A percentile compares a stretch with the other conserved stretches of the same genome.
Conservation (phyloP, 2,329 filamentous ascomycete species). For the Karstenula rhodostoma region DNA sequence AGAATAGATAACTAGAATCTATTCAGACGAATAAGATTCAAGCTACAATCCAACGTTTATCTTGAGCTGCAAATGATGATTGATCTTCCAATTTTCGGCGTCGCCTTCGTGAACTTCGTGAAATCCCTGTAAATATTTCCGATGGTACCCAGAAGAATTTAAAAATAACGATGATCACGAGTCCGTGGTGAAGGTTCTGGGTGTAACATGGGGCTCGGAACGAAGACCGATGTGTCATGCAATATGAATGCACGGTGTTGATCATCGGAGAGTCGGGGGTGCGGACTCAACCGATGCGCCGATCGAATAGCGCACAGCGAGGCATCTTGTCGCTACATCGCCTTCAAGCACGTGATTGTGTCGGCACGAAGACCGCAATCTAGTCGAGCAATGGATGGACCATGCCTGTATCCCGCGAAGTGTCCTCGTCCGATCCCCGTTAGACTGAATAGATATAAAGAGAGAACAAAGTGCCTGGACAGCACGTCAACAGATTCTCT, state of each 20-base stretch:
- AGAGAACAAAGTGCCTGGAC: no score
- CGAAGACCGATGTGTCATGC: not conserved
- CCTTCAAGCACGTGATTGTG: constrained; percentile 31
- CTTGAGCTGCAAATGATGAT: not conserved
- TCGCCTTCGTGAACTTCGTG: no score
- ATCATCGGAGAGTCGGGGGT: not conserved
- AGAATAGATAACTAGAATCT: not conserved
- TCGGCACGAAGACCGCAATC: no score
- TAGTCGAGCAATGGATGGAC: no score
- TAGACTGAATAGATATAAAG: no score
- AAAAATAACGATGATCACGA: not conserved
- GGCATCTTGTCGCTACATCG: not conserved
- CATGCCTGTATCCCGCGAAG: no score
- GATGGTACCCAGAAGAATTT: not conserved
- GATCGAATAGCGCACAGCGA: not conserved
- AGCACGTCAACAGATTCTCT: no score
- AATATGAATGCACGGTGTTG: not conserved
- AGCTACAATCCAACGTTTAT: not conserved
- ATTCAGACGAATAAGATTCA: not conserved
- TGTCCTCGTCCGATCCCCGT: no score
- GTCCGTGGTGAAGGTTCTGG: not conserved
- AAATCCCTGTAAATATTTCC: not conserved
- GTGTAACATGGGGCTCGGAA: not conserved
- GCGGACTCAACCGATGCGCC: no score
- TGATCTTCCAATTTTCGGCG: not conserved